Percentiles rank a stretch among this genome's conserved stretches.
Evolutionary conservation across 257 asterid species (phyloP).

Genomic region (Salvia miltiorrhiza): DNA sequence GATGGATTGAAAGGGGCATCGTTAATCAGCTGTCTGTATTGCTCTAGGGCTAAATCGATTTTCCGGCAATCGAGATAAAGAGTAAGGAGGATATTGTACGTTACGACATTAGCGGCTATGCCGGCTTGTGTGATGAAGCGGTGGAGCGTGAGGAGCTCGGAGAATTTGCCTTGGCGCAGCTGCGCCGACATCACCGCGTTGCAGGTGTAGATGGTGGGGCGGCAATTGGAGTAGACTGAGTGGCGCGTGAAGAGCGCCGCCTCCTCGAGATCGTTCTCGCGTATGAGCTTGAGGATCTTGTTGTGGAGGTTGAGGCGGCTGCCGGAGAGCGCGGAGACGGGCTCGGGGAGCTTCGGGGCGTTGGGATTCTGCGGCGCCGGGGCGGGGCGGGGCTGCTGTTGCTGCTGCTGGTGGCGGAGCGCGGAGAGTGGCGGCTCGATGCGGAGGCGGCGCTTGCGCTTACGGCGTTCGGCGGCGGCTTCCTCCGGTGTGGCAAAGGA

Average conservation of each 20-base stretch:
- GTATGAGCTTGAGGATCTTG: slow-evolving; percentile 67
- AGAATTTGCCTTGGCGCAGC: slow-evolving; percentile 71
- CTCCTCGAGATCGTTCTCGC: slow-evolving; percentile 89
- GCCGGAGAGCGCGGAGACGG: slow-evolving; percentile 65
- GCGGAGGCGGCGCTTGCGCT: slow-evolving; percentile 81
- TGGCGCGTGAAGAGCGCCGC: slow-evolving; percentile 93
- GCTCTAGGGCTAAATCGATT: slow-evolving; percentile 79
- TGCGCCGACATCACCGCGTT: slow-evolving; percentile 85
- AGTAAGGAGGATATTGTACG: slow-evolving; percentile 64
- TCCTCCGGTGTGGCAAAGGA: slow-evolving; percentile 96
- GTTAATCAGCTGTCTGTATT: slow-evolving; percentile 66
- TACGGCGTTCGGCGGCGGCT: slow-evolving; percentile 94
- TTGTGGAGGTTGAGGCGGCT: slow-evolving; percentile 78
- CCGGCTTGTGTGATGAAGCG: slow-evolving; percentile 91
- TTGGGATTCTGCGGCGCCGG: slow-evolving; percentile 65
- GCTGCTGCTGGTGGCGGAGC: slow-evolving; percentile 60
- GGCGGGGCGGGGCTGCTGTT: slow-evolving; percentile 38
- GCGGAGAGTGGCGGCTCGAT: slow-evolving; percentile 75
- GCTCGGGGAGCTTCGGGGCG: slow-evolving; percentile 86
- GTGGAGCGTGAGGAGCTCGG: slow-evolving; percentile 82
- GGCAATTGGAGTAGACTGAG: slow-evolving; percentile 85
- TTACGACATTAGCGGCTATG: slow-evolving; percentile 65
- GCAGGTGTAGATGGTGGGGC: slow-evolving; percentile 84
- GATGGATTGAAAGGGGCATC: slow-evolving; percentile 75
- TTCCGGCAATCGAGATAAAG: slow-evolving; percentile 80